Conservation (phyloP, 805 yeast genomes). For the Priceomyces carsonii region DNA sequence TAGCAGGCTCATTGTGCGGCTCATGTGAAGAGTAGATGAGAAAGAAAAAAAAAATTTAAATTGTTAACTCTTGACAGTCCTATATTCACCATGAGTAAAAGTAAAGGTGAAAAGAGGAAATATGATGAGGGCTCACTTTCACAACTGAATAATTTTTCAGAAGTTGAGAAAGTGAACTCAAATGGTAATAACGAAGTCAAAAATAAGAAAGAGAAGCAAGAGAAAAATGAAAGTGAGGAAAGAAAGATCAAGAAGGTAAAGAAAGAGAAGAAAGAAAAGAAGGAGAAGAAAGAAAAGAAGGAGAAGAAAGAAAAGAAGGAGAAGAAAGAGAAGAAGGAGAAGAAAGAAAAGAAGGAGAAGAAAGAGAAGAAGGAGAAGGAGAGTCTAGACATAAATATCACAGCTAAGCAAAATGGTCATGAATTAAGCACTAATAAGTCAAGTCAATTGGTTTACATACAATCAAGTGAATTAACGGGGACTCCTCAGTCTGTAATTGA, state of each 20-base stretch:
- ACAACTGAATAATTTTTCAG: too few relatives aligned
- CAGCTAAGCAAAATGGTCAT: too few relatives aligned
- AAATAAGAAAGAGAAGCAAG: conserved; percentile 6
- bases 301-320: conserved; percentile 41
- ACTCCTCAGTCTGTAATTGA: conserved; percentile 58
- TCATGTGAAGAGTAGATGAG: too few relatives aligned
- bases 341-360: conserved; percentile 26
- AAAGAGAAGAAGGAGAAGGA: conserved; percentile 24
- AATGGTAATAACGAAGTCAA: conserved; percentile 2
- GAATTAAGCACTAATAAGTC: too few relatives aligned
- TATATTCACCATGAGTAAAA: too few relatives aligned
- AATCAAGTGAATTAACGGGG: conserved; percentile 38
- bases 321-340: conserved; percentile 33
- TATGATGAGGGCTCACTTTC: not conserved
- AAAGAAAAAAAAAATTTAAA: too few relatives aligned
- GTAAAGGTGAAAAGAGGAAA: conserved; percentile 6
- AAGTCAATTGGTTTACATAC: too few relatives aligned
- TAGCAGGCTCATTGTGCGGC: conserved; percentile 8
- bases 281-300: conserved; percentile 20
- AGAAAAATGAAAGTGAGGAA: conserved; percentile 24
- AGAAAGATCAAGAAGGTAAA: conserved; percentile 29
- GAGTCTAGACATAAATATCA: conserved; percentile 18
- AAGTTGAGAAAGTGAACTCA: not conserved
- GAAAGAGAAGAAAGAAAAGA: conserved; percentile 20
- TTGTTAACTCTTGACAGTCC: too few relatives aligned